A percentile compares a stretch with the other conserved stretches of the same genome.
Conservation (phyloP, 2,329 filamentous ascomycete genomes). For the Bipolaris victoriae region DNA sequence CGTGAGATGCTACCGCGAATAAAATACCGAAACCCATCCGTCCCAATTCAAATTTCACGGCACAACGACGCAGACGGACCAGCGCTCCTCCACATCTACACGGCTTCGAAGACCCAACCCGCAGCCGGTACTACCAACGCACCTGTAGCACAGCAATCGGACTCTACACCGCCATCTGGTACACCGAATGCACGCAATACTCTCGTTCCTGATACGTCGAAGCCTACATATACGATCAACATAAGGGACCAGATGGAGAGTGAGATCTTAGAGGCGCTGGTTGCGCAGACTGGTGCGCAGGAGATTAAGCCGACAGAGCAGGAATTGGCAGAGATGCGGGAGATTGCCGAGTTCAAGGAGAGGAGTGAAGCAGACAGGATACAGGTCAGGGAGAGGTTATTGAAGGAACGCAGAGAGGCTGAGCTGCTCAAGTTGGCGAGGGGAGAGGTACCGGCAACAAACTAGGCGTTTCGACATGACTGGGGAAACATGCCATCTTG, state of each 20-base stretch:
- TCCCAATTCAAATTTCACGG: conserved; percentile 83
- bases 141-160: conserved; percentile 26
- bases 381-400: conserved; percentile 59
- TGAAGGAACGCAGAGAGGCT: conserved; percentile 67
- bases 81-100: conserved; percentile 41
- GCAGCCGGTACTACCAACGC: conserved; percentile 18
- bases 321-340: conserved; percentile 64
- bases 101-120: conserved; percentile 31
- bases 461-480: conserved; percentile 2
- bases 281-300: conserved; percentile 67
- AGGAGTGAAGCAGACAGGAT: conserved; percentile 62
- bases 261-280: conserved; percentile 67
- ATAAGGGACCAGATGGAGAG: conserved; percentile 68
- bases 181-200: conserved; percentile 35
- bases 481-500: neutral
- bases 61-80: conserved; percentile 55
- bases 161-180: conserved; percentile 20
- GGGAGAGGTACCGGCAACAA: conserved; percentile 31
- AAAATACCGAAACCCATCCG: conserved; percentile 90
- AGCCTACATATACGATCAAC: conserved; percentile 52
- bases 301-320: conserved; percentile 63
- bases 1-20: conserved; percentile 78
- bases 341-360: conserved; percentile 62
- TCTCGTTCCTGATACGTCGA: conserved; percentile 41
- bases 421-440: conserved; percentile 63